Percentiles rank a stretch among this genome's conserved stretches.
Conservation (phyloP, 176 grass and related monocot genomes). For the Stipa capillata region DNA sequence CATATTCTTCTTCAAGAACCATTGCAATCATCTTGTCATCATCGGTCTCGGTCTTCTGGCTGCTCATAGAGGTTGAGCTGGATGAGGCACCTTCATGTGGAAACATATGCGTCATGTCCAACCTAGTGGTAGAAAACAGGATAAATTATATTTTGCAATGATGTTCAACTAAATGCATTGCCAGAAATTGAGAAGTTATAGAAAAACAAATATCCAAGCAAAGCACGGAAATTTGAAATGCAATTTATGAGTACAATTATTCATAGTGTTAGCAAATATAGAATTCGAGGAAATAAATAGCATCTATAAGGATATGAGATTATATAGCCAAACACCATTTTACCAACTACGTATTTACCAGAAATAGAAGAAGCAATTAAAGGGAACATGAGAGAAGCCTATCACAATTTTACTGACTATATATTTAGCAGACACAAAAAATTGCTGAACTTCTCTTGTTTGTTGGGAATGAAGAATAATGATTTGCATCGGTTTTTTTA, state of each 20-base stretch:
- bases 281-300: neutral
- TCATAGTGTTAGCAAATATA: neutral
- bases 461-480: neutral
- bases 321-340: neutral
- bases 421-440: neutral
- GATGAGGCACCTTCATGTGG: conserved; percentile 64
- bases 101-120: conserved; percentile 42
- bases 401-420: neutral
- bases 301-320: neutral
- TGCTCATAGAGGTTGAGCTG: conserved; percentile 58
- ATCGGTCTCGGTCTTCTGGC: conserved; percentile 48
- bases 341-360: neutral
- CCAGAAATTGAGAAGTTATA: neutral
- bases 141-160: neutral
- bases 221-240: neutral
- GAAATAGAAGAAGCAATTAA: neutral
- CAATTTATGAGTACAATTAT: neutral
- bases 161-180: neutral
- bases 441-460: neutral
- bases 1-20: conserved; percentile 94
- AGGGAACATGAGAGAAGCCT: neutral
- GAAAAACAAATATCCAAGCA: neutral
- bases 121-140: neutral
- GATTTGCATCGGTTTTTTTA: neutral
- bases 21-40: conserved; percentile 96